Conservation (phyloP, 2,329 filamentous ascomycete species). For the Cadophora luteo-olivacea region DNA sequence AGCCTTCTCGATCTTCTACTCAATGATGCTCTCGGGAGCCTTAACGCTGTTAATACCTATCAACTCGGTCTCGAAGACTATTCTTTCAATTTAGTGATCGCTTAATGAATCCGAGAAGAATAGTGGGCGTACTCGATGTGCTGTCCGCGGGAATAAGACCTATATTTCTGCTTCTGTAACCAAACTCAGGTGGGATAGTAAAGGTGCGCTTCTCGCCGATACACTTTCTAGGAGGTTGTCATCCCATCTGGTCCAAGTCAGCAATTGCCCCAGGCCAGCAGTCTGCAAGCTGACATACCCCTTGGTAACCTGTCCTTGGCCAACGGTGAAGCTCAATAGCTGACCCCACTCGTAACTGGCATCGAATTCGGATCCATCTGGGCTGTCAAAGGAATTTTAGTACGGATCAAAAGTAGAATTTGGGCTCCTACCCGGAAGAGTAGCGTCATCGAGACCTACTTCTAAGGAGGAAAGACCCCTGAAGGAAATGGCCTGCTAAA, state of each 20-base stretch:
- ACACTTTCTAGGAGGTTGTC: constrained; percentile 88
- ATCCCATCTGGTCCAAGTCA: constrained; percentile 72
- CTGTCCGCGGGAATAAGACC: constrained; percentile 85
- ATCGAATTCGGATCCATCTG: constrained; percentile 82
- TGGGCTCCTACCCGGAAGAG: no score
- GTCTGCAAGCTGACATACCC: constrained; percentile 61
- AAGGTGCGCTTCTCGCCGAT: constrained; percentile 90
- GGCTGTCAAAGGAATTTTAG: no score
- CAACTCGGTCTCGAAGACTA: constrained; percentile 91
- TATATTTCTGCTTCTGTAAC: constrained; percentile 77
- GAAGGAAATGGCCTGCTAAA: no score
- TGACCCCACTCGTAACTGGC: constrained; percentile 78
- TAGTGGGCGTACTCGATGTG: constrained; percentile 72
- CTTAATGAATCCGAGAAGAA: constrained; percentile 22
- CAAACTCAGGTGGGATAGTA: constrained; percentile 86
- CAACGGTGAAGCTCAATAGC: constrained; percentile 82
- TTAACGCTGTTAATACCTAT: constrained; percentile 79
- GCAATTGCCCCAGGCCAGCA: not conserved
- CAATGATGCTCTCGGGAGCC: constrained; percentile 40
- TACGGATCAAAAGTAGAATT: no score
- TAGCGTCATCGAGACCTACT: no score
- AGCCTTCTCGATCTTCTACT: constrained; percentile 40
- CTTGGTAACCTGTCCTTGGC: constrained; percentile 84
- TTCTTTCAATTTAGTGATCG: constrained; percentile 22
- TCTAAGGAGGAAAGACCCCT: no score